Evolutionary conservation across 176 grass and related monocot genomes (phyloP), one percentile per base, ranked within the genome.

Genomic region (Oryza australiensis): DNA sequence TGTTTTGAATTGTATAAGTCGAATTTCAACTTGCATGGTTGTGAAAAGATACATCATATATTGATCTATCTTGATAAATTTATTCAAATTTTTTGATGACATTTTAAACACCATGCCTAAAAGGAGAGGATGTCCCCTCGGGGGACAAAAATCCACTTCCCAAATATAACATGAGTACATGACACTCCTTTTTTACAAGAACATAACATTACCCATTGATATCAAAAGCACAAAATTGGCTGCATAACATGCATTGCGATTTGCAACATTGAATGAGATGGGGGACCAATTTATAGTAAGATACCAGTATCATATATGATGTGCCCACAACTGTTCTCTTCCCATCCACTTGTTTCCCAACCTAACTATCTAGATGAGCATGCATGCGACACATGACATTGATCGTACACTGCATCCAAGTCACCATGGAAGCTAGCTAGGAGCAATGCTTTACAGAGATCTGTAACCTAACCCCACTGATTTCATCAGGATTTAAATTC

Each of bases 331-430:
- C 63, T 68, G 24, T 84, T 42, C 30, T 68, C 22, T 51, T 32
- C 70, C 59, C 27, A 51, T 34, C 72, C 72, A 29, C 70, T 75
- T 55, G 18, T 29, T 26, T 20, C 81, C 46, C 63, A 59, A 55
- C 24, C 32, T 18, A 68, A 76, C 45, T 35, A 37, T 26, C 51
- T 55, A 35, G 37, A 49, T 37, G 53, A 22, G 40, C 38, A 63
- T 18, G 3, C 42, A 77, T 55, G 51, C 18, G 5, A 5, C 51
- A n/a, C 51, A 55, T 53, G 48, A 55, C 6, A 55, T 55, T 1
- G 20, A 22, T 55, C 49, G 20, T 55, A 55, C 51, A 55, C 51
- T 53, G 48, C 48, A 20, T 53, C 51, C 51, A 55, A 55, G 20
- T 55, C 51, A 40, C 2, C 2, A 22, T 28, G 26, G 5, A 37